Conservation (phyloP, 345 rosid genomes). For the Laguncularia racemosa region DNA sequence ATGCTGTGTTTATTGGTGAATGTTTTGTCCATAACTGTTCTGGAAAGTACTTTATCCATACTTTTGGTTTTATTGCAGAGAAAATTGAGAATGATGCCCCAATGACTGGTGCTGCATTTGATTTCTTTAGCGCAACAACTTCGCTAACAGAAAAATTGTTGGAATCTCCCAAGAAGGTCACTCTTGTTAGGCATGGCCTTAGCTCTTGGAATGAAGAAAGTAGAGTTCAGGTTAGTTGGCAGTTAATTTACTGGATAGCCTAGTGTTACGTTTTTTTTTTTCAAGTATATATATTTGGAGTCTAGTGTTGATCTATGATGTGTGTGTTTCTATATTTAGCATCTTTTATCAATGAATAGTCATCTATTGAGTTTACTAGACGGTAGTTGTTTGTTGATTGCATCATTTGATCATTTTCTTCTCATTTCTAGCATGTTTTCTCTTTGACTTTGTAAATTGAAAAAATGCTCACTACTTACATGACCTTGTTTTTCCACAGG, state of each 20-base stretch:
- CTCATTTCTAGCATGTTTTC: too few species aligned
- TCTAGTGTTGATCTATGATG: neutral
- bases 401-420: too few species aligned
- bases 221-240: conserved; percentile 52
- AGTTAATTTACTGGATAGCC: neutral
- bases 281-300: neutral
- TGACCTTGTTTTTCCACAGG: conserved; percentile 11
- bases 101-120: conserved; percentile 49
- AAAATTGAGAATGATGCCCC: conserved; percentile 20
- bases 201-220: conserved; percentile 66
- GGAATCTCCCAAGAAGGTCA: conserved; percentile 42
- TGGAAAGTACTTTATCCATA: too few species aligned
- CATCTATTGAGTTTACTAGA: neutral
- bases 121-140: conserved; percentile 41
- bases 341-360: neutral
- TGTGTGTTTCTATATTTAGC: too few species aligned
- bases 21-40: too few species aligned
- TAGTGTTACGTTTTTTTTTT: too few species aligned
- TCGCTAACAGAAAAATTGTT: conserved; percentile 32
- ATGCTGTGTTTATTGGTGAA: too few species aligned
- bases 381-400: too few species aligned
- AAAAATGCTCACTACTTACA: neutral
- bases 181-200: conserved; percentile 61
- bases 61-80: conserved; percentile 16
- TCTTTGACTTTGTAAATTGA: neutral